Base-by-base conservation (phyloP, 768 basidiomycete genomes). In the Asterophora parasitica region DNA sequence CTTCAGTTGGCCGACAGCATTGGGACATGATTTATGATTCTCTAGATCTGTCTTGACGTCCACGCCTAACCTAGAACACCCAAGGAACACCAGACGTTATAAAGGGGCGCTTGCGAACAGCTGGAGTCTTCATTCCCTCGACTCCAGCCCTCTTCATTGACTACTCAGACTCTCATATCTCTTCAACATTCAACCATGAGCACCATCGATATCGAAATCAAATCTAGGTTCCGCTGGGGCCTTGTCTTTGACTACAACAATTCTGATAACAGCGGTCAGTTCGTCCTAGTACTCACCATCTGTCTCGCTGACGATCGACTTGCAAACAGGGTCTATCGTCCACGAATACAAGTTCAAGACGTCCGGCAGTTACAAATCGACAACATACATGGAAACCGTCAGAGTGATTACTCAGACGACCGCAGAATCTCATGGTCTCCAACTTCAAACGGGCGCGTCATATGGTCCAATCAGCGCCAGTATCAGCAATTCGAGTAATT, bases 391-490 rank as follows among this genome's bases (percentile, higher is more conserved):
- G 19, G 44, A 37, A 23, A 17, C 7, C 13, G 44, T 45, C 10
- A 4, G 34, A 4, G 26, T 20, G 3, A 9, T 36, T 7, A 27
- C 48, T 7, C 34, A 30, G 4, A 49, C 19, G 42, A 35, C 44
- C 16, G 32, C 36, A 7, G 35, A 49, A 30, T 36, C 42, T 16
- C 28, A 36, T 9, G 19, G 15, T 4, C 31, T 44, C 11, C 15
- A 49, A 7, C 27, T 50, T 13, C 23, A 35, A 30, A 7, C 33
- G 15, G 44, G 34, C 3, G 43, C 36, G 13, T 50, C 49, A 16
- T 50, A 50, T 34, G 43, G 49, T 3, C 49, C 49, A 8, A 23
- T 45, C 23, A 39, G 36, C 15, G 42, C 36, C 23, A 44, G 15
- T n/a, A 10, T 40, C 6, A 5, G n/a, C 2, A 6, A 33, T 15